These are phyloP conservation scores for Stagonosporopsis tanaceti DNA, from an alignment of 2,329 filamentous ascomycete species.

Conservation along the genomic window DNA sequence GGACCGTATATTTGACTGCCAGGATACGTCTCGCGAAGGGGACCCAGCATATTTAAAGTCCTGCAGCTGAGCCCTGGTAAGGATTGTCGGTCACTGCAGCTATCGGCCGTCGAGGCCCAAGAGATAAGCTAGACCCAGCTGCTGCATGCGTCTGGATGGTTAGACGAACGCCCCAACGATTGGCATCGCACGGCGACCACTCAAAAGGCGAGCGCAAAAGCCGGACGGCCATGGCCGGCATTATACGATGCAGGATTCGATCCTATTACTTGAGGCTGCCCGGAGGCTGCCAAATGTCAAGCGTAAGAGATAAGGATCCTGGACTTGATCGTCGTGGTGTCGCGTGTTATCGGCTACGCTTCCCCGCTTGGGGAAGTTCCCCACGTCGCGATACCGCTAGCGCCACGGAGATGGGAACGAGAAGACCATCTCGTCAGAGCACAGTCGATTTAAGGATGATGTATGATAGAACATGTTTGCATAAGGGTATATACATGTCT, in stretches of 20 bases:
- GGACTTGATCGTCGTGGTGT: slow-evolving; percentile 5
- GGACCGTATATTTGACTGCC: too few relatives aligned
- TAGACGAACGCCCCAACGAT: slow-evolving; percentile 1
- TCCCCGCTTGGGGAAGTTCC: slow-evolving; percentile 17
- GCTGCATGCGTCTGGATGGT: slow-evolving; percentile 5
- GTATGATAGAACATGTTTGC: not conserved
- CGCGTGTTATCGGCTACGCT: slow-evolving; percentile 9
- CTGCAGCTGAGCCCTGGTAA: slow-evolving; percentile 1
- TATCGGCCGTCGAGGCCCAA: slow-evolving; percentile 15
- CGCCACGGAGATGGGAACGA: not conserved
- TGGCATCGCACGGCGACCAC: slow-evolving; percentile 6
- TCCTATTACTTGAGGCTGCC: not conserved
- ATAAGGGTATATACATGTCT: slow-evolving; percentile 16
- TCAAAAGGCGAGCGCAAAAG: slow-evolving; percentile 9
- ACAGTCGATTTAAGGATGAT: not conserved
- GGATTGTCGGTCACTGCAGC: slow-evolving; percentile 9
- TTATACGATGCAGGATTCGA: not conserved
- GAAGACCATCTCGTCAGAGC: not conserved
- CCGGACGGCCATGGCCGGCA: slow-evolving; percentile 7
- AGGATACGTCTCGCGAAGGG: not conserved
- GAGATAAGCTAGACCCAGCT: slow-evolving; percentile 20
- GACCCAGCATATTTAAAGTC: slow-evolving; percentile 9
- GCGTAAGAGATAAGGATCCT: slow-evolving; percentile 15
- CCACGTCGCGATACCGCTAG: slow-evolving; percentile 9
- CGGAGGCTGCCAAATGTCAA: not conserved